A percentile compares a stretch with the other conserved stretches of the same genome.
phyloP scores from a whole-genome alignment of 73 alveolate genomes.

The Paramecium biaurelia region DNA sequence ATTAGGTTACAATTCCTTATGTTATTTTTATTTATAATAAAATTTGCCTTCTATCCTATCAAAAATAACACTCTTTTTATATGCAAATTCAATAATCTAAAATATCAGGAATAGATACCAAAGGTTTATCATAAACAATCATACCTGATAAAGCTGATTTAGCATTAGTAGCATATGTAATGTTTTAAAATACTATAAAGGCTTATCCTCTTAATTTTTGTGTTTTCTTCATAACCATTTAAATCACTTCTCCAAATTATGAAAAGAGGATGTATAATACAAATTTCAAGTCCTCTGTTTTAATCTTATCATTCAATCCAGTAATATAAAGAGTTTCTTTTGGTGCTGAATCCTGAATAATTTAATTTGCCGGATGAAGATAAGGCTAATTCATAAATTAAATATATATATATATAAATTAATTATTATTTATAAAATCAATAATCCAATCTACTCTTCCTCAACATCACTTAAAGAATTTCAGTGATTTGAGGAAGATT shows the following conservation, averaged over 20 bases:
- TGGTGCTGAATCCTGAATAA: slow-evolving; percentile 12
- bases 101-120: background rate
- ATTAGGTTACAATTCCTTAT: slow-evolving; percentile 25
- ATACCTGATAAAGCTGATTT: background rate
- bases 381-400: slow-evolving; percentile 31
- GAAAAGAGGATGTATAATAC: background rate
- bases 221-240: slow-evolving; percentile 47
- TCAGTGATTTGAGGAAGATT: too few relatives aligned
- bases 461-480: too few relatives aligned
- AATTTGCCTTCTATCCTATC: slow-evolving; percentile 37
- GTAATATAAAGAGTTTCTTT: slow-evolving; percentile 41
- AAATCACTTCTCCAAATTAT: slow-evolving; percentile 17
- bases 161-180: slow-evolving; percentile 43
- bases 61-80: background rate
- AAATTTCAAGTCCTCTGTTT: slow-evolving; percentile 22
- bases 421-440: background rate
- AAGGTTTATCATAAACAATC: slow-evolving; percentile 37
- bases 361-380: background rate
- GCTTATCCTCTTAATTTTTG: slow-evolving; percentile 49
- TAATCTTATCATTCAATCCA: slow-evolving; percentile 40
- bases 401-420: background rate
- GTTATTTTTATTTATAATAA: slow-evolving; percentile 5
- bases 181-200: slow-evolving; percentile 14
- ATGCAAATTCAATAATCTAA: slow-evolving; percentile 31
- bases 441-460: background rate